A percentile compares a stretch with the other conserved stretches of the same genome.
Evolutionary conservation across 192 early-diverging fungal genomes (phyloP).

Genomic region (Podochytrium sp.): DNA sequence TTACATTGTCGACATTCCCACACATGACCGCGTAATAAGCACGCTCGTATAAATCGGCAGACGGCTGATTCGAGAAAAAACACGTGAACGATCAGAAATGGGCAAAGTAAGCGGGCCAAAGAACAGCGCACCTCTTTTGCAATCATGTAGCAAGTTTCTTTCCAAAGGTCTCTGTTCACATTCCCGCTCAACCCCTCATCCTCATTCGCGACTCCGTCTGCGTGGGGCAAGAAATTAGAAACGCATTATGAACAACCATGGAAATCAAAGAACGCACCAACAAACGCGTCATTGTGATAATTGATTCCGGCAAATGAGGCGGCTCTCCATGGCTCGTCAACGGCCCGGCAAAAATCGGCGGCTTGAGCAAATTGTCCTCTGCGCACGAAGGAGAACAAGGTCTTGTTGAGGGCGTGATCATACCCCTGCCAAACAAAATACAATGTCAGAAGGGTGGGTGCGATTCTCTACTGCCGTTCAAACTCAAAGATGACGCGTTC

Average conservation of each 20-base stretch:
- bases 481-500: neutral
- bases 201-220: slow-evolving; percentile 44
- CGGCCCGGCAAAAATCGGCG: slow-evolving; percentile 71
- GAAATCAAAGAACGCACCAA: slow-evolving; percentile 38
- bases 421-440: slow-evolving; percentile 34
- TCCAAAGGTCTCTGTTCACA: slow-evolving; percentile 71
- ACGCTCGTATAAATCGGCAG: slow-evolving; percentile 69
- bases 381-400: slow-evolving; percentile 78
- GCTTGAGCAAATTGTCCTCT: slow-evolving; percentile 70
- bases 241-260: neutral
- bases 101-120: neutral
- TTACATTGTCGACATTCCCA: slow-evolving; percentile 75
- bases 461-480: neutral
- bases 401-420: slow-evolving; percentile 61
- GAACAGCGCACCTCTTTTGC: slow-evolving; percentile 49
- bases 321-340: slow-evolving; percentile 80
- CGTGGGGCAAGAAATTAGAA: slow-evolving; percentile 25
- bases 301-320: slow-evolving; percentile 74
- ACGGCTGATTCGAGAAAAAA: slow-evolving; percentile 33
- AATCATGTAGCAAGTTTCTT: slow-evolving; percentile 59
- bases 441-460: neutral
- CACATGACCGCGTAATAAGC: slow-evolving; percentile 77
- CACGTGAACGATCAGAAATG: neutral
- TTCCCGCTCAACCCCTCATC: slow-evolving; percentile 55
- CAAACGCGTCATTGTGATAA: slow-evolving; percentile 55